These are phyloP conservation scores for Elasticomyces elasticus DNA, from an alignment of 495 filamentous ascomycete species.

Conservation along the genomic window DNA sequence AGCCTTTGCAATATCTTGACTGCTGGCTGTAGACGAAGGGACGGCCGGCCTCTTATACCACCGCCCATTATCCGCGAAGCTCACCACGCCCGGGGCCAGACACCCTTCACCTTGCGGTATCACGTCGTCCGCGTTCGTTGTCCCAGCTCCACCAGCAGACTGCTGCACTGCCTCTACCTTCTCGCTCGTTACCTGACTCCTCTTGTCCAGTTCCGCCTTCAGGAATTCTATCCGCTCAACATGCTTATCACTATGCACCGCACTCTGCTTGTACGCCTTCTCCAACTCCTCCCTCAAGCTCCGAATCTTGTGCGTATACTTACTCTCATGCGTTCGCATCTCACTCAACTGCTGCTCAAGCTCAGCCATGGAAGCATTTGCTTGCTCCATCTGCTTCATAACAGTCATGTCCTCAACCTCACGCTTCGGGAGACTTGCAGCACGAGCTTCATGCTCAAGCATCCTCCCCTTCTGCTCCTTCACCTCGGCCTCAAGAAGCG, in stretches of 20 bases:
- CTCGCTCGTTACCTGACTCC: conserved; percentile 29
- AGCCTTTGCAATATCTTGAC: conserved; percentile 16
- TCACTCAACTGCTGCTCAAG: conserved; percentile 16
- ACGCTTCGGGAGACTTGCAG: no score
- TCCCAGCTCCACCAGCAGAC: no score
- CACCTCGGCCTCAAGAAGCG: conserved; percentile 16
- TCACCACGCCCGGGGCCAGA: conserved; percentile 27
- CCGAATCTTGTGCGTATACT: conserved; percentile 12
- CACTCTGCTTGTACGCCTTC: conserved; percentile 16
- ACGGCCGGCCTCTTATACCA: conserved; percentile 32
- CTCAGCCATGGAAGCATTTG: no score
- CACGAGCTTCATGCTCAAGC: no score
- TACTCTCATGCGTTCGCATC: conserved; percentile 11
- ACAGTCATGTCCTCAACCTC: no score
- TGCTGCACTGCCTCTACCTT: not conserved
- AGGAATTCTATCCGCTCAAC: conserved; percentile 12
- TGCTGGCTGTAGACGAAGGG: conserved; percentile 15
- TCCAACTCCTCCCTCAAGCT: conserved; percentile 12
- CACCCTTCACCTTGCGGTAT: conserved; percentile 48
- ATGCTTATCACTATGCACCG: conserved; percentile 19
- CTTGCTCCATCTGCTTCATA: no score
- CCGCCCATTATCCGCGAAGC: conserved; percentile 24
- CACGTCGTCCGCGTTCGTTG: conserved; percentile 26
- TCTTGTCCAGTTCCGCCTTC: conserved; percentile 45
- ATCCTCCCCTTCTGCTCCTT: conserved; percentile 18